A percentile compares a stretch with the other conserved stretches of the same genome.
These are phyloP conservation scores for Annona squamosa DNA, from an alignment of 164 flowering plant species.

Conservation along the genomic window DNA sequence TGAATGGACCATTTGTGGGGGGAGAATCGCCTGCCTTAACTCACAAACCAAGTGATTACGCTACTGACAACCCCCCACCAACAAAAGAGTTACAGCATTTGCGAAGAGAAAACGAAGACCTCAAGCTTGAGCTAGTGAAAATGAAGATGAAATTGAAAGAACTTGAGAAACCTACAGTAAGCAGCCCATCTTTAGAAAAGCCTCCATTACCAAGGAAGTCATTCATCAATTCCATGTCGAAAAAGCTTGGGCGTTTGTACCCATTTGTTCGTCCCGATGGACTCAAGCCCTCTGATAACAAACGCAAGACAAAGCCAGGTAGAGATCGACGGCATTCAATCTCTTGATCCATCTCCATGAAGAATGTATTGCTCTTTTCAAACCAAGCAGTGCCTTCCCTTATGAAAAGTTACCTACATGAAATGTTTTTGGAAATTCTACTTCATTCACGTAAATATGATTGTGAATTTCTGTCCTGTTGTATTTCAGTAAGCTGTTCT, in stretches of 20 bases:
- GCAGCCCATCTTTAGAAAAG: slow-evolving; percentile 15
- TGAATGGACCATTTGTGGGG: slow-evolving; percentile 23
- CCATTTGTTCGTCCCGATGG: slow-evolving; percentile 56
- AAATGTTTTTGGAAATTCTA: background rate
- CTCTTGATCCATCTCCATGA: slow-evolving; percentile 33
- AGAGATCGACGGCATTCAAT: slow-evolving; percentile 79
- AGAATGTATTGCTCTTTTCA: background rate
- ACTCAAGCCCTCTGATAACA: slow-evolving; percentile 24
- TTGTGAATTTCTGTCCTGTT: slow-evolving; percentile 10
- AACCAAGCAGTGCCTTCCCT: background rate
- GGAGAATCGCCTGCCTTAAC: slow-evolving; percentile 33
- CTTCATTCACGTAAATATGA: slow-evolving; percentile 7
- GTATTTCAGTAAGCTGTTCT: background rate
- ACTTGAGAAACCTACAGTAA: slow-evolving; percentile 32
- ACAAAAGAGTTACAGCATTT: slow-evolving; percentile 46
- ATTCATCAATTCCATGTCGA: slow-evolving; percentile 66
- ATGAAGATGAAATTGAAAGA: slow-evolving; percentile 63
- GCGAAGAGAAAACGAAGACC: slow-evolving; percentile 64
- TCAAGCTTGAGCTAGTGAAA: slow-evolving; percentile 63
- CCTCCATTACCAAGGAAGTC: slow-evolving; percentile 43
- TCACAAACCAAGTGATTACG: slow-evolving; percentile 20
- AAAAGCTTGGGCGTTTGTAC: slow-evolving; percentile 58
- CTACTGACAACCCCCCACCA: slow-evolving; percentile 26
- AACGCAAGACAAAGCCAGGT: slow-evolving; percentile 39
- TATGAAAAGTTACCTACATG: background rate